Evolutionary conservation across 352 stramenopile genomes (phyloP), one percentile per base, ranked within the genome.

Genomic region (Pythium folliculosum): DNA sequence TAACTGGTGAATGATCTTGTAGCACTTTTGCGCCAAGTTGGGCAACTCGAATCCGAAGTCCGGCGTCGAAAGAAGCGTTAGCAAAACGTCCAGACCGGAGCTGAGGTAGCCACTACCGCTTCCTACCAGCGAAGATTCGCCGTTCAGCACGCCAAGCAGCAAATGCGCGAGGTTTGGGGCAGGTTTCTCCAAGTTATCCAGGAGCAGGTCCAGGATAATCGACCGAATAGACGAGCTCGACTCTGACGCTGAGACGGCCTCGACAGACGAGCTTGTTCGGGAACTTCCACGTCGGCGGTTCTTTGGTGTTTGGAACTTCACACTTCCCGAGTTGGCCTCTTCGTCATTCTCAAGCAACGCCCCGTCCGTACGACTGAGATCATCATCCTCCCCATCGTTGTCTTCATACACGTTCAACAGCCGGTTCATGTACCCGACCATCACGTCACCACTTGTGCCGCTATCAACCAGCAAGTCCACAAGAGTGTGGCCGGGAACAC

Each of bases 341-440:
- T 74, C 70, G 4, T 82, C 71, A 0, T 60, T 65, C 54, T 77
- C 70, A 6, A 25, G 47, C 7, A 8, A 40, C 16, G 43, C 37
- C 19, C 37, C 35, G 17, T 12, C 43, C 9, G 32, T 7, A 40
- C 38, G 45, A 19, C 30, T 53, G 27, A 54, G 23, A 22, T 59
- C 62, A 1, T 70, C 54, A 6, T 30, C 44, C 19, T 81, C 70
- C 25, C 71, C 71, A 14, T 72, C 56, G 17, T 47, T 63, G 52
- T 90, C 77, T 25, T 88, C 81, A 66, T 89, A 89, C 5, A 86
- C 72, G 48, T 88, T 89, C 25, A 92, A 58, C 43, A 94, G 73
- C n/a, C 83, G 80, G 48, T 90, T 89, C 79, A 89, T 91, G 66
- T 92, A 94, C 1, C 86, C 83, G 35, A 84, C 70, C 67, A 90